phyloP scores from a whole-genome alignment of 2,329 filamentous ascomycete genomes.

The Exophiala oligosperma region DNA sequence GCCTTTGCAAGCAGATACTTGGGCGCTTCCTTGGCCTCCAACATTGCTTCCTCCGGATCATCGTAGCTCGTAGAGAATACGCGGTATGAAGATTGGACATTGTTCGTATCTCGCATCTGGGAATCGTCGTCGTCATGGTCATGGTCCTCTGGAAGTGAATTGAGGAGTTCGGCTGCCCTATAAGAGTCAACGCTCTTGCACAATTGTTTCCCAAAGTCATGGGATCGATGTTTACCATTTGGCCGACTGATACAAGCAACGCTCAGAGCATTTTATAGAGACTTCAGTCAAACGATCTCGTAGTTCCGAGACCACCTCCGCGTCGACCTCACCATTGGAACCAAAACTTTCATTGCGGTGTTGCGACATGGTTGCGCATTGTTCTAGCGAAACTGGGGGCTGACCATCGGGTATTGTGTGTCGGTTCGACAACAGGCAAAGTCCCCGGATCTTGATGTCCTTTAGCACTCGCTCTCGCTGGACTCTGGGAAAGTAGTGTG shows the following conservation, averaged over 20 bases:
- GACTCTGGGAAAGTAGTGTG: background rate
- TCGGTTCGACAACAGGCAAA: background rate
- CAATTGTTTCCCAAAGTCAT: slow-evolving; percentile 40
- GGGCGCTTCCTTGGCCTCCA: slow-evolving; percentile 77
- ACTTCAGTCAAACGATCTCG: slow-evolving; percentile 46
- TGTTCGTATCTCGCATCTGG: slow-evolving; percentile 56
- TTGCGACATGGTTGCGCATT: slow-evolving; percentile 9
- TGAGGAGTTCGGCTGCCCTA: slow-evolving; percentile 92
- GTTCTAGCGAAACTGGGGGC: background rate
- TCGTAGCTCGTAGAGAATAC: slow-evolving; percentile 53
- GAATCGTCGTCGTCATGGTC: slow-evolving; percentile 59
- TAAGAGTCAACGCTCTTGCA: slow-evolving; percentile 11
- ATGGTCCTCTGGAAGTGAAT: slow-evolving; percentile 64
- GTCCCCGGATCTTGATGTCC: background rate
- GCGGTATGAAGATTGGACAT: slow-evolving; percentile 51
- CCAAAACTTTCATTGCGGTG: slow-evolving; percentile 24
- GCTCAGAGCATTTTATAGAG: slow-evolving; percentile 85
- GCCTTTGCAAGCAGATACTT: slow-evolving; percentile 89
- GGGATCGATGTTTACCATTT: slow-evolving; percentile 66
- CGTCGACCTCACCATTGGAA: slow-evolving; percentile 19
- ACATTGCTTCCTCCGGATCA: slow-evolving; percentile 69
- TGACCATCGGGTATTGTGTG: background rate
- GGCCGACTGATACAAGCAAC: slow-evolving; percentile 91
- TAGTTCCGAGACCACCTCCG: slow-evolving; percentile 26
- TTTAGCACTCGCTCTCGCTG: too few species aligned